Percentiles rank a stretch among this genome's conserved stretches.
phyloP scores from a whole-genome alignment of 2,329 filamentous ascomycete genomes.

The Aspergillus fijiensis region DNA sequence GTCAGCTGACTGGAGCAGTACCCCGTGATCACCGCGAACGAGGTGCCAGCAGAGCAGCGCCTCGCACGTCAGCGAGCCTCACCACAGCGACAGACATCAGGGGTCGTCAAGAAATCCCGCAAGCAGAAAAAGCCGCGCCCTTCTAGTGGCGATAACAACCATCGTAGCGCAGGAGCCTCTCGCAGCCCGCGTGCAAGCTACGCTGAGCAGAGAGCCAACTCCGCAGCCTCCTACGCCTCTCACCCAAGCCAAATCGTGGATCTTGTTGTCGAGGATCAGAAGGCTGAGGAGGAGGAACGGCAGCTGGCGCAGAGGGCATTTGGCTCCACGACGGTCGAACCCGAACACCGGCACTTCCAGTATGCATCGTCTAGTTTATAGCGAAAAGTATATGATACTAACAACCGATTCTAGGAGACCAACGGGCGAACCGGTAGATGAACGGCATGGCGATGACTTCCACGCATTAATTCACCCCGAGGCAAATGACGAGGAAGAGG shows the following conservation, averaged over 20 bases:
- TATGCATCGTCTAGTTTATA: slow-evolving; percentile 24
- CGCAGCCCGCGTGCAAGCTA: slow-evolving; percentile 36
- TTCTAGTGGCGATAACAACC: slow-evolving; percentile 22
- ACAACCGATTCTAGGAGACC: slow-evolving; percentile 30
- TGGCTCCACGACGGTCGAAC: slow-evolving; percentile 60
- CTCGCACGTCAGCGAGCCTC: slow-evolving; percentile 56
- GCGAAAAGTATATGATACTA: slow-evolving; percentile 9
- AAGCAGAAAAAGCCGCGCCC: slow-evolving; percentile 37
- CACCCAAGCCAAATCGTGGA: slow-evolving; percentile 65
- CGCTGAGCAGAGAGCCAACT: slow-evolving; percentile 29
- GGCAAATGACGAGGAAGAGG: neutral
- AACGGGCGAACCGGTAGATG: slow-evolving; percentile 32
- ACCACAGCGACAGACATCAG: slow-evolving; percentile 40
- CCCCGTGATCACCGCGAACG: slow-evolving; percentile 83
- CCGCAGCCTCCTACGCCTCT: slow-evolving; percentile 55
- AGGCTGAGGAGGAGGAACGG: slow-evolving; percentile 62
- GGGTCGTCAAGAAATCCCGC: slow-evolving; percentile 39
- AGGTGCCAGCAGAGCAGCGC: slow-evolving; percentile 70
- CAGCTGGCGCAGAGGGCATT: slow-evolving; percentile 63
- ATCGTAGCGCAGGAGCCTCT: slow-evolving; percentile 28
- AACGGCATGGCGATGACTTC: slow-evolving; percentile 12
- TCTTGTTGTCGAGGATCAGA: slow-evolving; percentile 63
- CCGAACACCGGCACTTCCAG: slow-evolving; percentile 33
- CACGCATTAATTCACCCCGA: neutral
- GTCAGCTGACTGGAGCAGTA: slow-evolving; percentile 60